These are phyloP conservation scores for Yamadazyma atmosphaerica DNA, from an alignment of 1,139 yeast genomes.

Conservation along the genomic window DNA sequence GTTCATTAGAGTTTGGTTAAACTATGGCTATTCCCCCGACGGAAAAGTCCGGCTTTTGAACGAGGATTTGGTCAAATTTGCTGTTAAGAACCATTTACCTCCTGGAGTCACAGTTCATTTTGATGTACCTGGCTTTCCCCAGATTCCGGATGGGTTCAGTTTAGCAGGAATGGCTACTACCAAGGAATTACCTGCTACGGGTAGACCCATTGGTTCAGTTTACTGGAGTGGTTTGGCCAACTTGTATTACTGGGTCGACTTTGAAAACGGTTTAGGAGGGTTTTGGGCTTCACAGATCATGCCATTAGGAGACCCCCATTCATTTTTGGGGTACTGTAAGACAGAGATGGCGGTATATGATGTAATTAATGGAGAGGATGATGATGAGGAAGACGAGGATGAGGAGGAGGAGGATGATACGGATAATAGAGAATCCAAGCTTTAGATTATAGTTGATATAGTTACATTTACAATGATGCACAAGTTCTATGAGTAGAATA, in stretches of 20 bases:
- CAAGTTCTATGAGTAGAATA: too few species aligned
- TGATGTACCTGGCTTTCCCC: conserved; percentile 19
- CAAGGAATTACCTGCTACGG: conserved; percentile 30
- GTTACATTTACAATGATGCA: too few species aligned
- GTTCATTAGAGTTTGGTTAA: conserved; percentile 47
- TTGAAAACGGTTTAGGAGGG: conserved; percentile 42
- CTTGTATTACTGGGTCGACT: conserved; percentile 48
- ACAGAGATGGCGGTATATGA: conserved; percentile 17
- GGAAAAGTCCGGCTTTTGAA: conserved; percentile 32
- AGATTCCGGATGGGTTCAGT: conserved; percentile 78
- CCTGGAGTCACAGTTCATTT: conserved; percentile 22
- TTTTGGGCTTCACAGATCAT: conserved; percentile 30
- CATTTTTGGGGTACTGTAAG: conserved; percentile 15
- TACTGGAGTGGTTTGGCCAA: conserved; percentile 52
- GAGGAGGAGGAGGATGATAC: conserved; percentile 15
- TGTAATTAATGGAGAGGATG: conserved; percentile 13
- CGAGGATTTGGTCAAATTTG: conserved; percentile 31
- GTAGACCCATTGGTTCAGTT: conserved; percentile 39
- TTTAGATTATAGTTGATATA: background rate
- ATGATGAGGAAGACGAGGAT: conserved; percentile 15
- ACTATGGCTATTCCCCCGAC: conserved; percentile 44
- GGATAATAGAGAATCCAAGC: conserved; percentile 3
- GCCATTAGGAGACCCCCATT: conserved; percentile 14
- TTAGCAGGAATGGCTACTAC: conserved; percentile 77
- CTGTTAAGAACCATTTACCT: conserved; percentile 37